Percentiles rank a stretch among this genome's conserved stretches.
Conservation (phyloP, 352 stramenopile species). For the Elongisporangium anandrum region DNA sequence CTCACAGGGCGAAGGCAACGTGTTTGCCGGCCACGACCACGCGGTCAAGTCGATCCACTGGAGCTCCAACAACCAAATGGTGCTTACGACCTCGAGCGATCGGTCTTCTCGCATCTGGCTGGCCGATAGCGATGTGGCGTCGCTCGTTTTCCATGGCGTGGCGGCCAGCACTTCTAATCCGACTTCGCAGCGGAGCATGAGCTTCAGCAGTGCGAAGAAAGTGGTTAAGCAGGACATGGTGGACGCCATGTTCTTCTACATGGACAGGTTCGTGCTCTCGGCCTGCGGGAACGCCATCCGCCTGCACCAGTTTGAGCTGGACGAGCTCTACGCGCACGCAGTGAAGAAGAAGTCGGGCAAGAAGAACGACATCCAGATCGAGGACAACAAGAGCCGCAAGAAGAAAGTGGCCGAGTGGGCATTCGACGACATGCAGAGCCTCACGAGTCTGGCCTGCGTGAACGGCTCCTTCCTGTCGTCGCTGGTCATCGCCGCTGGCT, state of each 20-base stretch:
- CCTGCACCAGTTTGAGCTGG: constrained; percentile 73
- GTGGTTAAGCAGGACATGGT: constrained; percentile 46
- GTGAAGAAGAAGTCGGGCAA: constrained; percentile 34
- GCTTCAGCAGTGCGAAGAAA: constrained; percentile 44
- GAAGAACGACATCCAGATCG: constrained; percentile 25
- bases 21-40: constrained; percentile 68
- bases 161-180: constrained; percentile 2
- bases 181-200: constrained; percentile 1
- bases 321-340: constrained; percentile 43
- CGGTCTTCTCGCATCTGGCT: constrained; percentile 72
- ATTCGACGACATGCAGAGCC: constrained; percentile 56
- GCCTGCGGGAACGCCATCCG: constrained; percentile 56
- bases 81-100: constrained; percentile 66
- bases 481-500: constrained; percentile 64
- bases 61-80: constrained; percentile 68
- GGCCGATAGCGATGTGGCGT: constrained; percentile 50
- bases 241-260: constrained; percentile 81
- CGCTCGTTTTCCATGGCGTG: constrained; percentile 48
- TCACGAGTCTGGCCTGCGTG: constrained; percentile 68
- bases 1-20: constrained; percentile 59
- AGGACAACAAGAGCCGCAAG: constrained; percentile 65
- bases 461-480: constrained; percentile 82
- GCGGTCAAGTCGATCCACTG: constrained; percentile 60
- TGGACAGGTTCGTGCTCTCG: constrained; percentile 85
- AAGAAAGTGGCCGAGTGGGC: constrained; percentile 59